Evolutionary conservation across 441 rosid species (phyloP).

Genomic region (Erysimum pusillum): DNA sequence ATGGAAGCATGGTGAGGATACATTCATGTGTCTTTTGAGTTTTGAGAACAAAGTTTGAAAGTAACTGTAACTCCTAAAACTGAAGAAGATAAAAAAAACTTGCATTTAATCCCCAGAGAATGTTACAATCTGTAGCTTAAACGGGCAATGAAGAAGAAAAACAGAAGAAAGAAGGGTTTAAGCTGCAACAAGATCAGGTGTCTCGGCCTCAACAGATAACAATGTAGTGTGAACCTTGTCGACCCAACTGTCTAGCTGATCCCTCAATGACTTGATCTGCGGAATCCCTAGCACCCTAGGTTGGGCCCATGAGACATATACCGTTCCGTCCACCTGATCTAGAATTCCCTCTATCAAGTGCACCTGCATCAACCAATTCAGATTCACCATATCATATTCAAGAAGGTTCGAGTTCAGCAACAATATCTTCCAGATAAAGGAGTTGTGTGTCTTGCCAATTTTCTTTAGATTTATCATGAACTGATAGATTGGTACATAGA

Average conservation of each 20-base stretch:
- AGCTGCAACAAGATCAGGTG: constrained; percentile 97
- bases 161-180: no score
- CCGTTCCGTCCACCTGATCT: constrained; percentile 92
- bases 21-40: no score
- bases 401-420: background rate
- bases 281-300: constrained; percentile 94
- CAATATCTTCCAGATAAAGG: no score
- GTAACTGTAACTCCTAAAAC: no score
- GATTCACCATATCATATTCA: background rate
- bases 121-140: no score
- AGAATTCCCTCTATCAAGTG: constrained; percentile 88
- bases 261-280: constrained; percentile 85
- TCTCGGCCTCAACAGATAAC: constrained; percentile 90
- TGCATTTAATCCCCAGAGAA: no score
- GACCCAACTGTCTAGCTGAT: constrained; percentile 80
- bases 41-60: no score
- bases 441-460: background rate
- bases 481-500: constrained; percentile 1
- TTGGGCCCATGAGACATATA: constrained; percentile 95
- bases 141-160: no score
- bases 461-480: background rate
- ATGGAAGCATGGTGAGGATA: no score
- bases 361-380: no score
- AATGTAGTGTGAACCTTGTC: constrained; percentile 81
- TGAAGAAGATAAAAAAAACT: no score